Evolutionary conservation across 352 stramenopile genomes (phyloP).

Genomic region (Pythium dissimile): DNA sequence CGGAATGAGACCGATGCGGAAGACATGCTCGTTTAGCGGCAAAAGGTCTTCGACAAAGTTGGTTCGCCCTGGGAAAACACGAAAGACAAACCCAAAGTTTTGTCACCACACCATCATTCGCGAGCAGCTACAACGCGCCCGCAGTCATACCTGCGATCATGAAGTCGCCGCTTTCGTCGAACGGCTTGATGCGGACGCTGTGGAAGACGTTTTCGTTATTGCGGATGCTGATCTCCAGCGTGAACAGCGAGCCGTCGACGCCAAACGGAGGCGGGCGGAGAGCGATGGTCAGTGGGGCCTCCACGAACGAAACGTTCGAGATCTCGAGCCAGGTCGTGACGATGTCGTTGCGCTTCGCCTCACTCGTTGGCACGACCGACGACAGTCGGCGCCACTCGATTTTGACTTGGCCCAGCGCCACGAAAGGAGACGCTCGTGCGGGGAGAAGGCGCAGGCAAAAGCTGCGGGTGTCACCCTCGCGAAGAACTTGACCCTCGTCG

Average conservation of each 20-base stretch:
- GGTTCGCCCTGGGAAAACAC: conserved; percentile 39
- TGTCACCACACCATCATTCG: not conserved
- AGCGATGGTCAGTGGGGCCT: conserved; percentile 57
- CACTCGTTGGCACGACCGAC: conserved; percentile 37
- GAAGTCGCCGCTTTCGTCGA: conserved; percentile 71
- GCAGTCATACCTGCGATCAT: conserved; percentile 67
- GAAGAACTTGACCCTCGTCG: conserved; percentile 33
- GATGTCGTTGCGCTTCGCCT: conserved; percentile 37
- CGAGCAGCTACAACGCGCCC: too few species aligned
- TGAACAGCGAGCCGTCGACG: conserved; percentile 55
- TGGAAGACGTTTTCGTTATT: conserved; percentile 79
- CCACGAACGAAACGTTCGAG: conserved; percentile 63
- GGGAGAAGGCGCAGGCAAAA: conserved; percentile 63
- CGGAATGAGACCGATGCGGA: conserved; percentile 63
- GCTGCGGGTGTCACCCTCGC: conserved; percentile 53
- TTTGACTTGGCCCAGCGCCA: conserved; percentile 51
- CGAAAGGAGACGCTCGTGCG: conserved; percentile 34
- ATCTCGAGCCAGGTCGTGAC: conserved; percentile 68
- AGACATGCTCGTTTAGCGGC: conserved; percentile 60
- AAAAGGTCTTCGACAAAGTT: conserved; percentile 73
- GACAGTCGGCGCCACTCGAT: conserved; percentile 62
- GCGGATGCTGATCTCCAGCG: conserved; percentile 50
- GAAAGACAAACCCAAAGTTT: too few species aligned
- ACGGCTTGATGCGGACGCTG: conserved; percentile 62
- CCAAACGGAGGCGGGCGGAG: conserved; percentile 69